Base-by-base conservation (phyloP, 1,139 yeast species). In the Zygoascus hellenicus region DNA sequence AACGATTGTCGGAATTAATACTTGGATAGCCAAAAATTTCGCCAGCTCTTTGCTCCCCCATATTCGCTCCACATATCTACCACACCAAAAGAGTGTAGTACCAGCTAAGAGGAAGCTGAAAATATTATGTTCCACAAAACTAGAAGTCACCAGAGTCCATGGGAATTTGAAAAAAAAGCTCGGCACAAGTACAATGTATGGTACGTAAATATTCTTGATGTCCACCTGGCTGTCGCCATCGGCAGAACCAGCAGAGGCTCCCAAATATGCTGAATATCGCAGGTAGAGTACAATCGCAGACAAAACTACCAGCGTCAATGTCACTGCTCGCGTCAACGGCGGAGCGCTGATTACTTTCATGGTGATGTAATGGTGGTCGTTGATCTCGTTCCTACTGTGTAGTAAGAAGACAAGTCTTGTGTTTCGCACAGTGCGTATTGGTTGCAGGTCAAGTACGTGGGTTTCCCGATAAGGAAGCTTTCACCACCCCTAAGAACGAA, bases 171-270 rank as follows among this genome's bases (percentile, higher is more conserved):
- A 60, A 0, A 85, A 75, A 46, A 73, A 69, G 17, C 74, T 68
- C 3, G 96, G 96, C 5, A 87, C 77, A 62, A 87, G 69, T 62
- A 86, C 90, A 47, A 88, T 59, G 48, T 74, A 71, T 1, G 95
- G 87, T 2, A 81, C 74, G 30, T 67, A 61, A 40, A 81, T 69
- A 45, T 71, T 69, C 45, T 66, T 37, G 17, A 43, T 40, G 15
- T 29, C 36, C 13, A 43, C 38, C 13, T 28, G 45, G 2, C 29
- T 32, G 9, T 32, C 46, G 2, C 22, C 34, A 7, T 28, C 41
- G 2, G 26, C 44, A 6, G 38, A 9, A 14, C 14, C 10, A 10
- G 30, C 42, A 16, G 19, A 13, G 5, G 30, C 40, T 13, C 14
- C 34, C 5, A 14, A 13, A 22, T 15, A 40, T 4, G 37, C 41